Conservation (phyloP, 106 monocot genomes). For the Dendrobium nobile region DNA sequence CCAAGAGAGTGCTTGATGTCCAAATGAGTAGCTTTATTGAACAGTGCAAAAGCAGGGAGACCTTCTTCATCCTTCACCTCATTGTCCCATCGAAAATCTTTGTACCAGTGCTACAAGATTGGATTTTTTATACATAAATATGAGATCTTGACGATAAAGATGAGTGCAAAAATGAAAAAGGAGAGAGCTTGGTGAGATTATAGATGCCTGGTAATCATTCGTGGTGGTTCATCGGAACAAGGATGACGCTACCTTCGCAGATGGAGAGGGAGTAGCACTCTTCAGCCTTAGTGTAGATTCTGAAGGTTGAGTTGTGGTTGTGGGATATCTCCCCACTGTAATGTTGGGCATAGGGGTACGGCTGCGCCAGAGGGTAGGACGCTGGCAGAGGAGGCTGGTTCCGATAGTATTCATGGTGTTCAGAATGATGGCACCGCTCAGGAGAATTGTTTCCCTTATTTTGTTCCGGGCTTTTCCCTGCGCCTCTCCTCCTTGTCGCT, state of each 20-base stretch:
- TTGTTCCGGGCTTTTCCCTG: slow-evolving; percentile 12
- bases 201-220: slow-evolving; percentile 40
- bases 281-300: slow-evolving; percentile 41
- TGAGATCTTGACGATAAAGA: neutral
- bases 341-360: neutral
- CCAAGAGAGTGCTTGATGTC: slow-evolving; percentile 74
- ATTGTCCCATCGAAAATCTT: slow-evolving; percentile 52
- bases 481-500: slow-evolving; percentile 4
- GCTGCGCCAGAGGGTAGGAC: neutral
- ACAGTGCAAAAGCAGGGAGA: slow-evolving; percentile 54
- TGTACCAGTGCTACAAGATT: slow-evolving; percentile 76
- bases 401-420: too few relatives aligned
- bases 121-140: neutral
- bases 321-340: neutral
- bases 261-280: slow-evolving; percentile 47
- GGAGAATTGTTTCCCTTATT: too few relatives aligned
- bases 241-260: slow-evolving; percentile 44
- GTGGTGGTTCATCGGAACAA: slow-evolving; percentile 35
- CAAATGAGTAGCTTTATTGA: slow-evolving; percentile 57
- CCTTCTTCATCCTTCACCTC: slow-evolving; percentile 80
- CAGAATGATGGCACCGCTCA: too few relatives aligned
- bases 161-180: neutral
- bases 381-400: neutral
- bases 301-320: slow-evolving; percentile 28
- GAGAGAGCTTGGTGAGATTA: neutral